Evolutionary conservation across 2,329 filamentous ascomycete genomes (phyloP).

Genomic region (Fusarium irregulare): DNA sequence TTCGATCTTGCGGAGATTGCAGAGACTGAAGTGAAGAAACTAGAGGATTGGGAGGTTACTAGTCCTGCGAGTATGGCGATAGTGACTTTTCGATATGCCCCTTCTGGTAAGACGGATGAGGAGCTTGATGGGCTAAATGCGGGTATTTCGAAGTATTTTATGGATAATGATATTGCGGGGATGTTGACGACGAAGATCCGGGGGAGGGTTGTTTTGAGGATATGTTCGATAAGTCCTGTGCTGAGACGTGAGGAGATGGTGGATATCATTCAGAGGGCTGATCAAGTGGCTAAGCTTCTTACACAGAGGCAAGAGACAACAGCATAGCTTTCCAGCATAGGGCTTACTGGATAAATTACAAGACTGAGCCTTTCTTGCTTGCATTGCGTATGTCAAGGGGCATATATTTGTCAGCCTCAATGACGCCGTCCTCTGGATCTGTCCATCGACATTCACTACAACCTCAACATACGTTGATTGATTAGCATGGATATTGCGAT

Average conservation of each 20-base stretch:
- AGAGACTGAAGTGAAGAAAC: background rate
- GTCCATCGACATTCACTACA: too few relatives aligned
- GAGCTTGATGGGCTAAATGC: constrained; percentile 5
- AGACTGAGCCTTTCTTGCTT: background rate
- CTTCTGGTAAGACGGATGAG: background rate
- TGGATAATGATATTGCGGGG: background rate
- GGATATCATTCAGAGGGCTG: background rate
- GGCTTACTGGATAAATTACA: background rate
- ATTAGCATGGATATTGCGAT: too few relatives aligned
- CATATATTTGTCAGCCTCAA: background rate
- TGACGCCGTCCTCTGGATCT: too few relatives aligned
- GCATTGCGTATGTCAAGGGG: background rate
- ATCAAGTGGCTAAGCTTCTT: background rate
- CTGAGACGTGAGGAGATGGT: constrained; percentile 1
- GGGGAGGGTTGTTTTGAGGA: constrained; percentile 2
- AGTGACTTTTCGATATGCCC: constrained; percentile 17
- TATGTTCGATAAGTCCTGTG: constrained; percentile 13
- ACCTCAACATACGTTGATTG: too few relatives aligned
- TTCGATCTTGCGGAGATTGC: constrained; percentile 5
- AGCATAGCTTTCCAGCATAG: background rate
- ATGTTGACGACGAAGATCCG: constrained; percentile 14
- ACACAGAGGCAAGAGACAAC: background rate
- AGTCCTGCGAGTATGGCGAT: constrained; percentile 24
- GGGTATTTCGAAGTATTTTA: background rate
- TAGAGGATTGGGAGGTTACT: background rate